Conservation (phyloP, 176 grass and related monocot genomes). For the Stipa capillata region DNA sequence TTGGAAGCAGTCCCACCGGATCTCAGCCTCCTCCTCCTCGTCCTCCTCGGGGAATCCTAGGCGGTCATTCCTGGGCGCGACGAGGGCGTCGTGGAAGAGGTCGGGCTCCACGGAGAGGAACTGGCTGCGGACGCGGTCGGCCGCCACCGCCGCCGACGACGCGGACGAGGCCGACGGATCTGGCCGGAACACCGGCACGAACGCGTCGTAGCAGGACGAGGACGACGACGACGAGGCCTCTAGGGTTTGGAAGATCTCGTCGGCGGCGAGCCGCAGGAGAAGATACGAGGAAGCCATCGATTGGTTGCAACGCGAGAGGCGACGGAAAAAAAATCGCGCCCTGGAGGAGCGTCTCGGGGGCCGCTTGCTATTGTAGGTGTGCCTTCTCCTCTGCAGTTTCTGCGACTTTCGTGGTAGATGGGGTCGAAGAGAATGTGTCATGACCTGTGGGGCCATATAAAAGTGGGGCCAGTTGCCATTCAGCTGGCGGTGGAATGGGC, state of each 20-base stretch:
- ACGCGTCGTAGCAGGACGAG: constrained; percentile 33
- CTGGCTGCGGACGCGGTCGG: constrained; percentile 47
- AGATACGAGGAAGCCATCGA: constrained; percentile 40
- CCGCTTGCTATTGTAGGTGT: not conserved
- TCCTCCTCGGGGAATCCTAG: constrained; percentile 58
- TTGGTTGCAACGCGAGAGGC: not conserved
- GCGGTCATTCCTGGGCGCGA: constrained; percentile 20
- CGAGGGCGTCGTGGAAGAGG: constrained; percentile 36
- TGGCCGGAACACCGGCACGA: constrained; percentile 36
- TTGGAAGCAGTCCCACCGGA: constrained; percentile 61
- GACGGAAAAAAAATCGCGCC: constrained; percentile 10
- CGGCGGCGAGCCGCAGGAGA: constrained; percentile 17
- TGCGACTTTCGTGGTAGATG: not conserved
- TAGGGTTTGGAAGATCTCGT: constrained; percentile 35
- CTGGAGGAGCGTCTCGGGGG: not conserved
- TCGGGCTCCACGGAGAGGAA: constrained; percentile 49
- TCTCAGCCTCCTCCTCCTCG: constrained; percentile 28
- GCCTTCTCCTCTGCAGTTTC: not conserved
- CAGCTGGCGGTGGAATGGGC: not conserved
- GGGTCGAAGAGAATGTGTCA: too few species aligned
- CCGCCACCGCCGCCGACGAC: not conserved
- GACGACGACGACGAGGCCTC: constrained; percentile 8
- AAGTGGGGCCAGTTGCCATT: not conserved
- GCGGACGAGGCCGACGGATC: constrained; percentile 14
- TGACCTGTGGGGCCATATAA: not conserved